A percentile compares a stretch with the other conserved stretches of the same genome.
Conservation (phyloP, 306 rosid species). For the Lupinus albus region DNA sequence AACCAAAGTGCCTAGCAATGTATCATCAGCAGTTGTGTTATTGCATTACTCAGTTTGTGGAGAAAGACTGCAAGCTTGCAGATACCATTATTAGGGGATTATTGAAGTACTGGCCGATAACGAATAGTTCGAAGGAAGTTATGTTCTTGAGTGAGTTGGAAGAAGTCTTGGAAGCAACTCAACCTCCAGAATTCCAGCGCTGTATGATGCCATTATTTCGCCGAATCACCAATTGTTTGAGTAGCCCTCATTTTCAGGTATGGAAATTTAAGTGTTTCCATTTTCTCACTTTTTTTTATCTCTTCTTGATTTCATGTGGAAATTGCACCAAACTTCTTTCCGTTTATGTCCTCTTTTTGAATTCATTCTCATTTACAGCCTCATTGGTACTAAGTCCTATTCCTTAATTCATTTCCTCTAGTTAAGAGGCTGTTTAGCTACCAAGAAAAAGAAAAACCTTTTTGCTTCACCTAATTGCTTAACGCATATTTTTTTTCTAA, state of each 20-base stretch:
- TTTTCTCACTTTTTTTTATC: constrained; percentile 9
- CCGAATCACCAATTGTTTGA: constrained; percentile 67
- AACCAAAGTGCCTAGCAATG: constrained; percentile 76
- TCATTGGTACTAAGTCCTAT: not conserved
- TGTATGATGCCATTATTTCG: constrained; percentile 82
- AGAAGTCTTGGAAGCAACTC: constrained; percentile 83
- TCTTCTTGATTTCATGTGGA: not conserved
- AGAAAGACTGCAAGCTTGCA: constrained; percentile 88
- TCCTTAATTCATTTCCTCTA: constrained; percentile 23
- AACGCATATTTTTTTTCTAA: constrained; percentile 20
- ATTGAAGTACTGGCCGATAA: constrained; percentile 88
- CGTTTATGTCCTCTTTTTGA: too few species aligned
- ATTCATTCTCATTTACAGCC: constrained; percentile 1
- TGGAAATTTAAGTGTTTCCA: constrained; percentile 20
- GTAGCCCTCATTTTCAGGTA: constrained; percentile 85
- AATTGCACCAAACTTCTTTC: not conserved
- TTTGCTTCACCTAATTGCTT: constrained; percentile 4
- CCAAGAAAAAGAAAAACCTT: constrained; percentile 1
- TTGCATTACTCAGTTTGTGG: constrained; percentile 78
- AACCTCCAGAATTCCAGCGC: constrained; percentile 77
- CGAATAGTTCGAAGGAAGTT: constrained; percentile 84
- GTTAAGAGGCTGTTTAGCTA: constrained; percentile 23
- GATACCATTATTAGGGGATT: constrained; percentile 82
- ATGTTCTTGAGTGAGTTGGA: constrained; percentile 81
- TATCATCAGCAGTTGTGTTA: constrained; percentile 80